Conservation (phyloP, 2,329 filamentous ascomycete species). For the Arthrobotrys pseudoclavata region DNA sequence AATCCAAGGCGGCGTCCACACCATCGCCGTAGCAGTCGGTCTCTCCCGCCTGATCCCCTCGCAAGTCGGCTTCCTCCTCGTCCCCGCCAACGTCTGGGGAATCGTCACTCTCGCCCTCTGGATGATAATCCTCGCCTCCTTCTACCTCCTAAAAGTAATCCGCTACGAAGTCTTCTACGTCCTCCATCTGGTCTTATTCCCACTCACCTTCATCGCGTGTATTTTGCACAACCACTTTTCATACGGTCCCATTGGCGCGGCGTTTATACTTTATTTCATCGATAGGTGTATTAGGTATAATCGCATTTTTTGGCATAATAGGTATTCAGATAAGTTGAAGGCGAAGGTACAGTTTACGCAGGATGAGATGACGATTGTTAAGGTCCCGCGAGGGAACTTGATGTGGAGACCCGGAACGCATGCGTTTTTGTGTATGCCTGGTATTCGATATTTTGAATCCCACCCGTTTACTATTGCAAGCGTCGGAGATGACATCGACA, state of each 20-base stretch:
- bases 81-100: conserved; percentile 56
- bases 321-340: conserved; percentile 56
- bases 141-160: conserved; percentile 59
- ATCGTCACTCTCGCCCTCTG: conserved; percentile 56
- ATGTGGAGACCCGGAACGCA: conserved; percentile 59
- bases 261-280: conserved; percentile 49
- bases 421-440: conserved; percentile 56
- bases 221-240: conserved; percentile 55
- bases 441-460: conserved; percentile 55
- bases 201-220: conserved; percentile 55
- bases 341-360: conserved; percentile 53
- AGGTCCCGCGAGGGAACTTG: conserved; percentile 53
- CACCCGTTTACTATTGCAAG: conserved; percentile 55
- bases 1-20: conserved; percentile 55
- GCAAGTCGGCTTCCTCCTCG: conserved; percentile 56
- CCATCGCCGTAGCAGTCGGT: conserved; percentile 56
- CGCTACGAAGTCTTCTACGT: conserved; percentile 59
- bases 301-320: conserved; percentile 58
- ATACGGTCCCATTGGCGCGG: conserved; percentile 54
- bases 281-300: conserved; percentile 52
- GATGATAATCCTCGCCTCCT: conserved; percentile 60
- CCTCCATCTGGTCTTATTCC: conserved; percentile 53
- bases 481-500: conserved; percentile 59
- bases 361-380: conserved; percentile 58
- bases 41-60: conserved; percentile 57